Conservation (phyloP, 495 filamentous ascomycete species). For the Penicillium atrosanguineum region DNA sequence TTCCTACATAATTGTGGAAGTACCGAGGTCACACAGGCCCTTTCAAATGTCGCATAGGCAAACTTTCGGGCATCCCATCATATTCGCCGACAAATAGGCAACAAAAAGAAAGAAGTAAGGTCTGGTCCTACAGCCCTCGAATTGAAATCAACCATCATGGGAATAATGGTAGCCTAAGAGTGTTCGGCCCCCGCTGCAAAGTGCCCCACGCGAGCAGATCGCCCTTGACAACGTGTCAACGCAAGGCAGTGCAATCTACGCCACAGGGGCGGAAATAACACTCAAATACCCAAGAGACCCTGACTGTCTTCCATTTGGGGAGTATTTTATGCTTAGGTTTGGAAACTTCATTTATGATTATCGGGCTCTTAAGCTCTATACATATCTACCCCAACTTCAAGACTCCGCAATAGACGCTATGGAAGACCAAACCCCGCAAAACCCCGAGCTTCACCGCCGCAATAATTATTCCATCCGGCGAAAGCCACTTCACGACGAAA, state of each 20-base stretch:
- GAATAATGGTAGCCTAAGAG: neutral
- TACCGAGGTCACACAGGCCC: neutral
- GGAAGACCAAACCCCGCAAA: neutral
- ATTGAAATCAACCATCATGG: neutral
- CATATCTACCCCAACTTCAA: neutral
- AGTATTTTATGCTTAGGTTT: neutral
- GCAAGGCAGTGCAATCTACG: neutral
- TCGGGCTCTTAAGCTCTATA: neutral
- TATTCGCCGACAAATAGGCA: too few species aligned
- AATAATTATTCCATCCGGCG: neutral
- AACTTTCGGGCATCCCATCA: neutral
- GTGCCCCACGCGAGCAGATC: neutral
- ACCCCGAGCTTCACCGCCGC: neutral
- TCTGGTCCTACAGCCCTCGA: neutral
- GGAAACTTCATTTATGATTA: neutral
- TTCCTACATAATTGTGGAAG: too few species aligned
- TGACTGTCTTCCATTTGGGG: neutral
- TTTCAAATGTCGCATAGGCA: neutral
- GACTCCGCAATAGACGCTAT: neutral
- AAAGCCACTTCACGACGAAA: neutral
- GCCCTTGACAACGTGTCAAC: neutral
- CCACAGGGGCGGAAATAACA: neutral
- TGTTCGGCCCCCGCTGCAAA: neutral
- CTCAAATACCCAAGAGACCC: neutral
- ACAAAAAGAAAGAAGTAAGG: neutral